Percentiles rank a stretch among this genome's conserved stretches.
These are phyloP conservation scores for Cylindrodendrum hubeiense DNA, from an alignment of 2,329 filamentous ascomycete species.

Conservation along the genomic window DNA sequence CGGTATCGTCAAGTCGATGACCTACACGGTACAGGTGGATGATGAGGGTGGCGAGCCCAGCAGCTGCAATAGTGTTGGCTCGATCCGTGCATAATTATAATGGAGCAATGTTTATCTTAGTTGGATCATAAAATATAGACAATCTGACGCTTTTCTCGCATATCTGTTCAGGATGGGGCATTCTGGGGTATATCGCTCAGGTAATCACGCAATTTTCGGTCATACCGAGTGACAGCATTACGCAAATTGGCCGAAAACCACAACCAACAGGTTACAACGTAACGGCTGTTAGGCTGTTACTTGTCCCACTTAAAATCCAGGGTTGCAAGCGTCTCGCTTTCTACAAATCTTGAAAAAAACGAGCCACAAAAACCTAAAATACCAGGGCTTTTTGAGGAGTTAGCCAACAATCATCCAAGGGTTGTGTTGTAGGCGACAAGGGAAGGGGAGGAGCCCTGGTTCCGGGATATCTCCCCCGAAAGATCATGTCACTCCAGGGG, in stretches of 20 bases:
- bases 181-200: not conserved
- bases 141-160: not conserved
- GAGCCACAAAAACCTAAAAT: too few relatives aligned
- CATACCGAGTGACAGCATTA: not conserved
- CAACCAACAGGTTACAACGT: not conserved
- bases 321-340: not conserved
- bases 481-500: not conserved
- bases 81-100: not conserved
- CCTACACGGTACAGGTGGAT: constrained; percentile 56
- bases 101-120: not conserved
- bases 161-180: not conserved
- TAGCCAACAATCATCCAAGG: not conserved
- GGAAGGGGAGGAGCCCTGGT: not conserved
- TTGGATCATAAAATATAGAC: not conserved
- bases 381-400: not conserved
- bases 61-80: not conserved
- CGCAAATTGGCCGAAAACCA: not conserved
- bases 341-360: too few relatives aligned
- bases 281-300: not conserved
- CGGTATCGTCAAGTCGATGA: constrained; percentile 57
- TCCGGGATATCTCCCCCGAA: not conserved
- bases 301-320: not conserved
- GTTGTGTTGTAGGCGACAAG: not conserved
- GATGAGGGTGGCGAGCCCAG: constrained; percentile 30
- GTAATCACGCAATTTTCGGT: not conserved